Conservation (phyloP, 1,139 yeast genomes). For the Suhomyces choctaworum region DNA sequence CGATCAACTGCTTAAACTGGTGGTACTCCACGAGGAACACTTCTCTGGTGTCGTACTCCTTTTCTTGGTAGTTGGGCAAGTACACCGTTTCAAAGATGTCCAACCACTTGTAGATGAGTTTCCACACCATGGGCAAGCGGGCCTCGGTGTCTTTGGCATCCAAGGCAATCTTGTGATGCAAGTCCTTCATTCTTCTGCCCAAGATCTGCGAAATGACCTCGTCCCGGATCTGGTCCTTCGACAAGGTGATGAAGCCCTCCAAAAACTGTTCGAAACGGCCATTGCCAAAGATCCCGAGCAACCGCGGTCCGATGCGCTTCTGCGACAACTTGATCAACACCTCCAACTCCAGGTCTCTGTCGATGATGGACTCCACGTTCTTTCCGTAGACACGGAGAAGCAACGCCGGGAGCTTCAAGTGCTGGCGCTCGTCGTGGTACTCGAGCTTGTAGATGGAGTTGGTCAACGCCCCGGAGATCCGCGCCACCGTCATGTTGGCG, state of each 20-base stretch:
- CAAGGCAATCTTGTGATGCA: slow-evolving; percentile 79
- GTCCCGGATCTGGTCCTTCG: slow-evolving; percentile 70
- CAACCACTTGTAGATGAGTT: slow-evolving; percentile 71
- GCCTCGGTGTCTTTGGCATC: slow-evolving; percentile 42
- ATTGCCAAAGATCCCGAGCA: slow-evolving; percentile 84
- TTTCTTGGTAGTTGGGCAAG: slow-evolving; percentile 27
- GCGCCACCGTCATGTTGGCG: slow-evolving; percentile 47
- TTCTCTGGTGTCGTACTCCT: slow-evolving; percentile 34
- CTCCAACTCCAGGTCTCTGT: slow-evolving; percentile 76
- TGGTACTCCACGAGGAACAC: slow-evolving; percentile 52
- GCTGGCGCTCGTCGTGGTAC: slow-evolving; percentile 32
- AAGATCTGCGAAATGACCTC: slow-evolving; percentile 78
- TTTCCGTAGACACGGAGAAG: slow-evolving; percentile 88
- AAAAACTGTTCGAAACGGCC: slow-evolving; percentile 93
- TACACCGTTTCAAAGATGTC: slow-evolving; percentile 49
- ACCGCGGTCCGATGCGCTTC: slow-evolving; percentile 82
- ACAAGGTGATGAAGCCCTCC: slow-evolving; percentile 74
- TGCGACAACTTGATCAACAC: slow-evolving; percentile 71
- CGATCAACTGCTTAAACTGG: slow-evolving; percentile 48
- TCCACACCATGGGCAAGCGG: slow-evolving; percentile 65
- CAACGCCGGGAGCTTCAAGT: slow-evolving; percentile 42
- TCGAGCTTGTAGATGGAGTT: slow-evolving; percentile 79
- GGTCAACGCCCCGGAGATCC: slow-evolving; percentile 92
- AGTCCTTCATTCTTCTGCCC: slow-evolving; percentile 94
- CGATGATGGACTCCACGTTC: slow-evolving; percentile 82